Conservation (phyloP, 2,329 filamentous ascomycete species). For the Xylariales sp. region DNA sequence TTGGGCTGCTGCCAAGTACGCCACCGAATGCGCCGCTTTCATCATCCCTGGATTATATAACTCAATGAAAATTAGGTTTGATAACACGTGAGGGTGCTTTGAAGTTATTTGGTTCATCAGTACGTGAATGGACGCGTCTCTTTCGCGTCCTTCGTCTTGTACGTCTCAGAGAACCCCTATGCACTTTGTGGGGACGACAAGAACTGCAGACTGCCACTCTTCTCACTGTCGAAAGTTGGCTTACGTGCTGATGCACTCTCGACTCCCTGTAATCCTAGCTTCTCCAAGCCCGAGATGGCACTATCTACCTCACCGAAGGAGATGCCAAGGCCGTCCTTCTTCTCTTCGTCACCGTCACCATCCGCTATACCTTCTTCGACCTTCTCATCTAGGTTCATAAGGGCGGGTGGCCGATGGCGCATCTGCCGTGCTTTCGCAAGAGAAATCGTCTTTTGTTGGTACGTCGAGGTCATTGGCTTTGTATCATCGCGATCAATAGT, state of each 20-base stretch:
- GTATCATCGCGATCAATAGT: constrained; percentile 90
- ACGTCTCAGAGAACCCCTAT: too few relatives aligned
- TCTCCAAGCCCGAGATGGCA: constrained; percentile 32
- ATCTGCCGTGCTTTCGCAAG: constrained; percentile 82
- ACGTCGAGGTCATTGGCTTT: constrained; percentile 79
- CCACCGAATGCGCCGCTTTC: background rate
- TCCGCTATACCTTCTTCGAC: constrained; percentile 20
- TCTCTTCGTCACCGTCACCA: constrained; percentile 23
- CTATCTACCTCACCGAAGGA: constrained; percentile 34
- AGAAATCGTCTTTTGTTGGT: constrained; percentile 95
- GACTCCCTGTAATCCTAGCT: constrained; percentile 26
- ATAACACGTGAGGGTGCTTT: too few relatives aligned
- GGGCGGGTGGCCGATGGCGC: constrained; percentile 82
- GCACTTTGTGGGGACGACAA: constrained; percentile 25
- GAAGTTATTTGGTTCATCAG: too few relatives aligned
- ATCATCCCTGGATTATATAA: constrained; percentile 6
- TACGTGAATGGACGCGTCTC: too few relatives aligned
- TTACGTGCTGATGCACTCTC: constrained; percentile 28
- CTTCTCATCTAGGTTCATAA: constrained; percentile 66
- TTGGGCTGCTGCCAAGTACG: background rate
- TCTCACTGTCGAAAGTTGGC: constrained; percentile 27
- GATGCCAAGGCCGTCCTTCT: constrained; percentile 32
- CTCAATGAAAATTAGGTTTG: constrained; percentile 10
- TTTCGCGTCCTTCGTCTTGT: too few relatives aligned
- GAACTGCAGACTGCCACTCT: constrained; percentile 21